phyloP scores from a whole-genome alignment of 345 rosid genomes.

The Diplotaxis tenuifolia region DNA sequence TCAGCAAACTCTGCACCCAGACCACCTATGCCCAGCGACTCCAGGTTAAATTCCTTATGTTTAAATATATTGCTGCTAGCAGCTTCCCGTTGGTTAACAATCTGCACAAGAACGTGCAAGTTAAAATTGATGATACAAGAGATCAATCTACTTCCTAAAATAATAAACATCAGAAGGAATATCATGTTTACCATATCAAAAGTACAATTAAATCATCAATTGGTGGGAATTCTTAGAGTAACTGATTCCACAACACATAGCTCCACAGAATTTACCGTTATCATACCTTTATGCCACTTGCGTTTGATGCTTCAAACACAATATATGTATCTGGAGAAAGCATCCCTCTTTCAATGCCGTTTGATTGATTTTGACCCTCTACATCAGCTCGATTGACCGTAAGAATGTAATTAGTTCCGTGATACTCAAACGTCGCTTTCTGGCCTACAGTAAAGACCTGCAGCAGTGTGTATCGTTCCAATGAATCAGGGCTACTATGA shows the following conservation, averaged over 20 bases:
- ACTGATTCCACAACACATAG: background rate
- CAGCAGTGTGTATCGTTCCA: constrained; percentile 24
- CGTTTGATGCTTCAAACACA: constrained; percentile 77
- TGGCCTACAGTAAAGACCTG: constrained; percentile 98
- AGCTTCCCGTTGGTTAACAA: constrained; percentile 96
- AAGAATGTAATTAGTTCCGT: constrained; percentile 82
- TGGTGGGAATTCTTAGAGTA: background rate
- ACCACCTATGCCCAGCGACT: constrained; percentile 95
- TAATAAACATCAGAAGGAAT: constrained; percentile 7
- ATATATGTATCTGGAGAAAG: constrained; percentile 69
- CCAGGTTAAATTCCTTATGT: constrained; percentile 94
- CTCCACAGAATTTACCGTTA: constrained; percentile 5
- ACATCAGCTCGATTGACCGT: constrained; percentile 75
- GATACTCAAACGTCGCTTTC: constrained; percentile 80
- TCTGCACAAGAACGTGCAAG: constrained; percentile 43
- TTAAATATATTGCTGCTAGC: constrained; percentile 89
- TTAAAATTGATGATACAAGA: constrained; percentile 14
- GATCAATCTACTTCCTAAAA: background rate
- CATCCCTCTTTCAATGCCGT: constrained; percentile 76
- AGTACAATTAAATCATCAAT: background rate
- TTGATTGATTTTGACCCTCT: constrained; percentile 64
- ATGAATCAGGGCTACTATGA: background rate
- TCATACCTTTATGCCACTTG: constrained; percentile 90
- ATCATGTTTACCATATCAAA: background rate
- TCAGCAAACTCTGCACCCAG: constrained; percentile 94